Percentiles rank a stretch among this genome's conserved stretches.
Conservation (phyloP, 2,329 filamentous ascomycete genomes). For the Decorospora gaudefroyi region DNA sequence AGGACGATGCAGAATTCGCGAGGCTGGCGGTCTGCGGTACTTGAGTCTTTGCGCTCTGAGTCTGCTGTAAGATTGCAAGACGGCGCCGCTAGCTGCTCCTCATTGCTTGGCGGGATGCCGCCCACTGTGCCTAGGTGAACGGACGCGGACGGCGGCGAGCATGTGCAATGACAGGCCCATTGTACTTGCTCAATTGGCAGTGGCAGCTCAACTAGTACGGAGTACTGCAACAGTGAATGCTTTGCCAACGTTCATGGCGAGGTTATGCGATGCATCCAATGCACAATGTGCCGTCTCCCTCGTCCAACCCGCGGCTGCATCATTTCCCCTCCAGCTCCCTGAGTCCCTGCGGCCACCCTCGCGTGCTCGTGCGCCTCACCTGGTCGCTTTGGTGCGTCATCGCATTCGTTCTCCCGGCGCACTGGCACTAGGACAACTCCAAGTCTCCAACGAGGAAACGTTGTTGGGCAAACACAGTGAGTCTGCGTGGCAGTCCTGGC, state of each 20-base stretch:
- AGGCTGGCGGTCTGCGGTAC: constrained; percentile 25
- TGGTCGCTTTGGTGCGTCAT: constrained; percentile 12
- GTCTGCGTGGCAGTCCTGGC: neutral
- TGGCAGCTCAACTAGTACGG: too few species aligned
- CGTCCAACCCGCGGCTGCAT: constrained; percentile 4
- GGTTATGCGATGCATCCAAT: constrained; percentile 19
- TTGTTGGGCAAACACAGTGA: constrained; percentile 5
- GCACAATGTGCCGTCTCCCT: constrained; percentile 2
- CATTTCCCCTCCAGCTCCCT: constrained; percentile 25
- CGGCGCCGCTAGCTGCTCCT: constrained; percentile 19
- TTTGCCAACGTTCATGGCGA: constrained; percentile 16
- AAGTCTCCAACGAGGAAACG: neutral
- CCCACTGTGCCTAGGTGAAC: constrained; percentile 10
- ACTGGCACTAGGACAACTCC: neutral
- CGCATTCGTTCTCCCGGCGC: neutral
- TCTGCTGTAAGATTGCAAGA: constrained; percentile 16
- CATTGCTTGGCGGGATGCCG: constrained; percentile 17
- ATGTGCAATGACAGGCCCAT: constrained; percentile 27
- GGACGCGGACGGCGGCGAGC: constrained; percentile 6
- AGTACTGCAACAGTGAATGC: constrained; percentile 11
- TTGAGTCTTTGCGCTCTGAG: constrained; percentile 10
- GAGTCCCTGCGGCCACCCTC: constrained; percentile 2
- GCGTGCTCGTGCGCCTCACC: constrained; percentile 22
- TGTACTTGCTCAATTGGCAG: constrained; percentile 24
- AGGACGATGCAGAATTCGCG: constrained; percentile 21